Base-by-base conservation (phyloP, 495 filamentous ascomycete species). In the Penicillium antarcticum region DNA sequence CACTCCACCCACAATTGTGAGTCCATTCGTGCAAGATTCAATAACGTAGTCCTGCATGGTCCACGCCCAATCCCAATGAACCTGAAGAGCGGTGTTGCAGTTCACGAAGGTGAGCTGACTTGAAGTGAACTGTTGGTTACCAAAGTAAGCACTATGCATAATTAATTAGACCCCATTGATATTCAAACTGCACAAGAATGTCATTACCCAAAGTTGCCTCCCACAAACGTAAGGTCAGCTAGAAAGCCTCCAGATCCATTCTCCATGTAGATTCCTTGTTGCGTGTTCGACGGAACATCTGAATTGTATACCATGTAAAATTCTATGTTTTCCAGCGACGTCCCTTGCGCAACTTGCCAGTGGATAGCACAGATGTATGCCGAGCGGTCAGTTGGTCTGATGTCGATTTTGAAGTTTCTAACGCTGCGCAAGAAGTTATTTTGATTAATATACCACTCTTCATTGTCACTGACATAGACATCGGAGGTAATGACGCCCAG, bases 61-160 rank as follows among this genome's bases (percentile, higher is more conserved):
- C 70, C 72, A 82, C 10, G 69, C 73, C 80, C 78, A 82, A 56
- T 85, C 78, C 79, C 78, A 83, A 50, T 80, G 67, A 58, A 80
- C 67, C 52, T 69, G 74, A 44, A 81, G 61, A 4, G 72, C 77
- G 0, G 75, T 80, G 8, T 69, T 62, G 56, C 71, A 78, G 39
- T 72, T 62, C 14, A 73, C 67, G 57, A 83, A 81, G 18, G 56
- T 59, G 13, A 81, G 59, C 35, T 77, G 72, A 39, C 70, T 65
- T 3, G 74, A 69, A 2, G 77, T 82, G 60, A 77, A 82, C 51
- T 81, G 78, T 62, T 83, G 78, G 53, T 70, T 79, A 7, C 80
- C 77, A 38, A 78, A 63, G 55, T 76, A 77, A 14, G 72, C 74
- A 33, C n/a, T n/a, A n/a, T n/a, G n/a, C n/a, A n/a, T n/a, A n/a